Base-by-base conservation (phyloP, 129 eudicot species). In the Logfia minima region DNA sequence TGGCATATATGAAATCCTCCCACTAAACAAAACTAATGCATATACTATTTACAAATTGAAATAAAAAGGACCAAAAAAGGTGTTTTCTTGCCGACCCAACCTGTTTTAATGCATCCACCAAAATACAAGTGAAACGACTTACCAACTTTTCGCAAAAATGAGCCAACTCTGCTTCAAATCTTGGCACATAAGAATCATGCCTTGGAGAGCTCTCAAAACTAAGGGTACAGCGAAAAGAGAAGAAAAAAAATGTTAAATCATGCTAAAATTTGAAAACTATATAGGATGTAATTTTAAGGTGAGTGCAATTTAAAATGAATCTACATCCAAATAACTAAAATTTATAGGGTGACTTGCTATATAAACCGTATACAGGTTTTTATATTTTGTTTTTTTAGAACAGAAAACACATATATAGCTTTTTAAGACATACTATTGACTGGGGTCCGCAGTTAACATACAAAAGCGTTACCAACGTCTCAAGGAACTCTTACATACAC, bases 71-170 rank as follows among this genome's bases (percentile, higher is more conserved):
- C 2, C 8, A 58, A n/a, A 58, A 21, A 22, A 19, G 10, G 63
- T 58, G 14, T 6, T 19, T 7, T 58, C 63, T 8, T 58, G 23
- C 63, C 23, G 8, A 22, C 26, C 26, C 11, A 58, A n/a, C 26
- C 63, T 5, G 26, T n/a, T 8, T n/a, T 58, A 22, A 53, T 66
- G 26, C 74, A 32, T 70, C 10, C 39, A 35, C 60, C 55, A 70
- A 23, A 60, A 45, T 39, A n/a, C 9, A 55, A 32, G 53, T 45
- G 31, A 65, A 60, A 70, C 0, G 64, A 70, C 97, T 76, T 84
- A 83, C 99, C 99, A 94, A 83, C 77, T 90, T 94, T 85, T 94
- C 97, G 39, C 99, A 94, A 83, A 84, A 94, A 79, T 91, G 97
- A 28, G 97, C 97, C 73, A 94, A 88, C 76, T 94, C 97, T 66